Evolutionary conservation across 345 rosid species (phyloP).

Genomic region (Sonneratia alba): DNA sequence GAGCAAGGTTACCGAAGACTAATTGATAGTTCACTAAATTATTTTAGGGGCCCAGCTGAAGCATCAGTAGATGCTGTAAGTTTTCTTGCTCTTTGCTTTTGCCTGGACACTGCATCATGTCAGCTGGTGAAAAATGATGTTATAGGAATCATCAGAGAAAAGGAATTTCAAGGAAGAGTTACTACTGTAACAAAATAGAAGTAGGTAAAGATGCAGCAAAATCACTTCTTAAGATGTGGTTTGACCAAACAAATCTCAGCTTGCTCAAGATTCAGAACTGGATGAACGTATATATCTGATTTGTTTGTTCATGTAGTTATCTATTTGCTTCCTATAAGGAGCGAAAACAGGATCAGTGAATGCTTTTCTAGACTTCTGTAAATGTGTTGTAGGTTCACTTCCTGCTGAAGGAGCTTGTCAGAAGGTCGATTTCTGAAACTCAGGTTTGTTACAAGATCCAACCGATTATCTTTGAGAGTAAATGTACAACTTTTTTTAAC

Average conservation of each 20-base stretch:
- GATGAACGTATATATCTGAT: too few relatives aligned
- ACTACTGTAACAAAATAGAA: background rate
- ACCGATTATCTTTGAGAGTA: background rate
- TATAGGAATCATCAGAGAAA: background rate
- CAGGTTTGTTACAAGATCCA: slow-evolving; percentile 23
- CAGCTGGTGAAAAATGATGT: background rate
- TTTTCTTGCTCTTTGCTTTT: background rate
- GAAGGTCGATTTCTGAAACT: slow-evolving; percentile 50
- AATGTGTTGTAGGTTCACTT: slow-evolving; percentile 41
- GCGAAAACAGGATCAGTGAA: background rate
- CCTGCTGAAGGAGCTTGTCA: slow-evolving; percentile 51
- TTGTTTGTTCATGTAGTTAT: too few relatives aligned
- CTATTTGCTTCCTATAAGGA: background rate
- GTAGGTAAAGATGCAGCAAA: slow-evolving; percentile 20
- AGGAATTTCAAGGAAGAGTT: background rate
- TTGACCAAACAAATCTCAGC: too few relatives aligned
- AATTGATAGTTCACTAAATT: slow-evolving; percentile 49
- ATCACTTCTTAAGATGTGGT: slow-evolving; percentile 23
- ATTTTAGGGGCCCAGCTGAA: slow-evolving; percentile 61
- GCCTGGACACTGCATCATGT: background rate
- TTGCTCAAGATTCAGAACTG: too few relatives aligned
- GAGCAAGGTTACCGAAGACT: slow-evolving; percentile 65
- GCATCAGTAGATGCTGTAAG: slow-evolving; percentile 76
- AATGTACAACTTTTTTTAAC: background rate
- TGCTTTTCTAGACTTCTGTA: slow-evolving; percentile 3